Base-by-base conservation (phyloP, 108 stramenopile species). In the Nannochloropsis gaditana region DNA sequence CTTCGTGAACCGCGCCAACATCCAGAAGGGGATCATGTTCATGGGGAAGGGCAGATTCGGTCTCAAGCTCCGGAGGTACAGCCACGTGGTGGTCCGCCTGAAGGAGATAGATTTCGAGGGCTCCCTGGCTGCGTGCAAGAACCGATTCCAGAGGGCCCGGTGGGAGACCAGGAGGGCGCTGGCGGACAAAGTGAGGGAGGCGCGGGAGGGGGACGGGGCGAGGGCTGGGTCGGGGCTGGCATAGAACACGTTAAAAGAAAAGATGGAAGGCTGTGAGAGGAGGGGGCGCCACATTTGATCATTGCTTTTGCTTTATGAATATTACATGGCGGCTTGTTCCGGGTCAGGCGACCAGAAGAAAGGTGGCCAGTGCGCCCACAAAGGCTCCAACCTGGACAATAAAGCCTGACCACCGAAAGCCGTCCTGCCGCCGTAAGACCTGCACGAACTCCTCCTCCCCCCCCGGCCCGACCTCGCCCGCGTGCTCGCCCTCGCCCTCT, bases 11-110 rank as follows among this genome's bases (percentile, higher is more conserved):
- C 59, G 59, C 59, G 59, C 59, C 19, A 73, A 73, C 59, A 73
- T 73, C 59, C 59, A 73, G 3, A 73, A 73, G 59, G 59, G 59
- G 59, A 73, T 73, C 59, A 73, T 73, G 59, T n/a, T 73, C 3
- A 73, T 73, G 59, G 59, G 59, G 15, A 15, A n/a, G 59, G 59
- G 59, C 19, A 15, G 59, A 73, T 73, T 73, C 59, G 59, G 59
- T 15, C 59, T 73, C 59, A 73, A 73, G 6, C 59, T 73, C 15
- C 15, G 59, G 59, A 73, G 59, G 59, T 73, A 73, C n/a, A n/a
- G 19, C 3, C 59, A 73, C 59, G 59, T 73, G 59, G 59, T 73
- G 4, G 59, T 73, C 59, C 59, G 59, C 15, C n/a, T 73, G 59
- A 73, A 73, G 59, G 59, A 73, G 59, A 73, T 73, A 1, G 59